Conservation (phyloP, 2,329 filamentous ascomycete species). For the Ophiostoma piceae region DNA sequence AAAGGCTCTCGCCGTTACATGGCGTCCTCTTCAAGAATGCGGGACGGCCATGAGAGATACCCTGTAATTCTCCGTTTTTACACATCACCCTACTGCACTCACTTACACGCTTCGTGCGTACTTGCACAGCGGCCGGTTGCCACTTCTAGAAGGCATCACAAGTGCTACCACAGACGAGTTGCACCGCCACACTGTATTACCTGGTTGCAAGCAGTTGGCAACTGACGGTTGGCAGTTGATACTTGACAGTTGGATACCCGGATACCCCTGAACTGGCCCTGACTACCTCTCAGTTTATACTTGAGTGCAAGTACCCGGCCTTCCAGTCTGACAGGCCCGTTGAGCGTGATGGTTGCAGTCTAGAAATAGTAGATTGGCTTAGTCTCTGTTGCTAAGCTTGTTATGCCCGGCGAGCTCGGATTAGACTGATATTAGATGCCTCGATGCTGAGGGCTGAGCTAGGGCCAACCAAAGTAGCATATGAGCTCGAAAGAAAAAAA, state of each 20-base stretch:
- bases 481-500: background rate
- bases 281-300: background rate
- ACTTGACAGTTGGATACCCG: background rate
- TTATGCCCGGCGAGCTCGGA: background rate
- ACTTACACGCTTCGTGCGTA: background rate
- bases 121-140: background rate
- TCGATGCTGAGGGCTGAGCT: background rate
- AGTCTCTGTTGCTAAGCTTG: background rate
- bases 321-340: background rate
- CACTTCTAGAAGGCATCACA: background rate
- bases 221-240: background rate
- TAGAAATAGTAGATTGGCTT: background rate
- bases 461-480: background rate
- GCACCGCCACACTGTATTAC: background rate
- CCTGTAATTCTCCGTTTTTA: background rate
- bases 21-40: background rate
- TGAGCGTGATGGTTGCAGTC: background rate
- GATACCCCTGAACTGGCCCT: background rate
- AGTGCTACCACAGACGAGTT: background rate
- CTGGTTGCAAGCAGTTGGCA: background rate
- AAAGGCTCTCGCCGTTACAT: slow-evolving; percentile 6
- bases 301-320: background rate
- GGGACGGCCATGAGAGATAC: background rate
- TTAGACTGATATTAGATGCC: background rate
- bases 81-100: background rate